A percentile compares a stretch with the other conserved stretches of the same genome.
Conservation (phyloP, 169 alveolate genomes). For the Miamiensis avidus region DNA sequence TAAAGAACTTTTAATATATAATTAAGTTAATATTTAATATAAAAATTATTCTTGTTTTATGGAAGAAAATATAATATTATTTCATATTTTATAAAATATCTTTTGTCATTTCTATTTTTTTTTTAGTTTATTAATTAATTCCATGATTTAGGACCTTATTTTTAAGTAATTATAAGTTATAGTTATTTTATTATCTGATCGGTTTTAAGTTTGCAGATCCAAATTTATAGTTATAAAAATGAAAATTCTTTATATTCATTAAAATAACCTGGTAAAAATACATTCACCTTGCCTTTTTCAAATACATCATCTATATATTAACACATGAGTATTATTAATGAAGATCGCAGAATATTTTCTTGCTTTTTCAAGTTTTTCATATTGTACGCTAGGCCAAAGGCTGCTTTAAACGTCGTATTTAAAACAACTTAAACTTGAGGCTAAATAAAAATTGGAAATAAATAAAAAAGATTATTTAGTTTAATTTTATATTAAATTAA, state of each 20-base stretch:
- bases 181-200: no score
- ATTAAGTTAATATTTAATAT: no score
- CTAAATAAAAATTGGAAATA: neutral
- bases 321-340: neutral
- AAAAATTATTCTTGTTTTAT: no score
- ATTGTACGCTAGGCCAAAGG: neutral
- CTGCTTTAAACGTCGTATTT: neutral
- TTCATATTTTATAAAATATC: no score
- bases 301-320: neutral
- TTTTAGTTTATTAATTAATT: no score
- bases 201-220: neutral
- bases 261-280: neutral
- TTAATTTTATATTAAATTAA: no score
- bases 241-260: neutral
- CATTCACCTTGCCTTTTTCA: neutral
- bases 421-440: neutral
- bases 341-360: neutral
- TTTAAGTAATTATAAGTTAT: no score
- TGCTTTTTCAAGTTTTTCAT: neutral
- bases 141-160: neutral
- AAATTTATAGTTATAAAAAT: no score
- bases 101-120: neutral
- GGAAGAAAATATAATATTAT: no score
- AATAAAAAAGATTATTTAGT: no score
- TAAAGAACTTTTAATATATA: no score